Conservation (phyloP, 768 basidiomycete species). For the Lactifluus volemus region DNA sequence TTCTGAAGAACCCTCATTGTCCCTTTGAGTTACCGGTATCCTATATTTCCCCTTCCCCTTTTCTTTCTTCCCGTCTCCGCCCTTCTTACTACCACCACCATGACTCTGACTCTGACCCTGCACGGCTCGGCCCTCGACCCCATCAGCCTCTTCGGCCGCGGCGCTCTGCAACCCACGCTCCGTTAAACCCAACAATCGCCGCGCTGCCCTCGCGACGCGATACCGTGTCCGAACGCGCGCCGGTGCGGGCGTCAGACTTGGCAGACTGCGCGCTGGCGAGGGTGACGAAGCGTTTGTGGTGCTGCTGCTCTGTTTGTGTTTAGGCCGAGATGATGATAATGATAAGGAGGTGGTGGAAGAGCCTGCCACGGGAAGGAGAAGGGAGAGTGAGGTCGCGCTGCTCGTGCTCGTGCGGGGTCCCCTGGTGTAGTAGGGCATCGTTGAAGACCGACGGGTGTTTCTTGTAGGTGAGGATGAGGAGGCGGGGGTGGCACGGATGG, state of each 20-base stretch:
- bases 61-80: neutral
- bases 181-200: slow-evolving; percentile 23
- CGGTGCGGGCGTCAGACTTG: slow-evolving; percentile 20
- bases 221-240: slow-evolving; percentile 23
- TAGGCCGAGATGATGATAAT: too few relatives aligned
- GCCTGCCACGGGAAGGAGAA: neutral
- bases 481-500: neutral
- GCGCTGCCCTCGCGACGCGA: slow-evolving; percentile 24
- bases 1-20: neutral
- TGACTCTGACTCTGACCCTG: neutral
- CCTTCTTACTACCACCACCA: neutral
- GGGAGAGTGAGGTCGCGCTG: slow-evolving; percentile 4
- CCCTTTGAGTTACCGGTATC: too few relatives aligned
- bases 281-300: neutral
- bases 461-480: slow-evolving; percentile 1
- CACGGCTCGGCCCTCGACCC: neutral
- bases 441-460: neutral
- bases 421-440: slow-evolving; percentile 1
- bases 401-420: neutral
- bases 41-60: neutral
- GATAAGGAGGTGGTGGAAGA: neutral
- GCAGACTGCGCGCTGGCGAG: slow-evolving; percentile 14
- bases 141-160: slow-evolving; percentile 22
- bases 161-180: slow-evolving; percentile 21
- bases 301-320: too few relatives aligned